Base-by-base conservation (phyloP, 805 yeast genomes). In the Sporopachydermia quercuum region DNA sequence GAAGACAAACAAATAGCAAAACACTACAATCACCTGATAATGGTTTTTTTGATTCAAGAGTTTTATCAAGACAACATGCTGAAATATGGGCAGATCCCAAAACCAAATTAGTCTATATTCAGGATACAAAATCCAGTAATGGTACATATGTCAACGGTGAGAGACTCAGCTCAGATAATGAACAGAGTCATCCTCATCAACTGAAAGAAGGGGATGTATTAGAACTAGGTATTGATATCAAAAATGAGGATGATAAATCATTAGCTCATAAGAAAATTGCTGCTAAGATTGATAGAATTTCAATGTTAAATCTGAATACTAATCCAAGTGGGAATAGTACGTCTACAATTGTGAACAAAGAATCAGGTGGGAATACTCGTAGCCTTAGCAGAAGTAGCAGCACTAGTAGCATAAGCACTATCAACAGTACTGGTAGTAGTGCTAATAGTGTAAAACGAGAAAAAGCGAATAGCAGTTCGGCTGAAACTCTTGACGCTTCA, bases 31-130 rank as follows among this genome's bases (percentile, higher is more conserved):
- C 65, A 18, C 60, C 82, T 2, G 78, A 81, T 30, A 93, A 93
- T 55, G 98, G 97, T 1, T 87, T 71, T 55, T 91, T 91, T 53
- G 97, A 91, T 59, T 84, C 96, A 6, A 66, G 97, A 18, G 97
- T 93, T 6, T 68, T 91, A 37, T 78, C 93, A 15, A 66, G 99
- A 47, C 91, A 83, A 52, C 99, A 91, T 60, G 99, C 99, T 0
- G 89, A 83, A 50, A 61, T 91, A 45, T 83, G 73, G 63, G 73
- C 86, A 30, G 91, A 83, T 48, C 65, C 73, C 14, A 56, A 56
- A 17, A 59, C 63, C 3, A 86, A 87, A 3, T 70, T 69, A 43
- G 67, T 93, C 15, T 84, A 68, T 66, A 69, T 91, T 17, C 74
- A 78, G 47, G 99, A 91, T 60, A 69, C 86, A 52, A 85, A 86